Evolutionary conservation across 495 filamentous ascomycete species (phyloP).

Genomic region (Astrothelium subdiscretum): DNA sequence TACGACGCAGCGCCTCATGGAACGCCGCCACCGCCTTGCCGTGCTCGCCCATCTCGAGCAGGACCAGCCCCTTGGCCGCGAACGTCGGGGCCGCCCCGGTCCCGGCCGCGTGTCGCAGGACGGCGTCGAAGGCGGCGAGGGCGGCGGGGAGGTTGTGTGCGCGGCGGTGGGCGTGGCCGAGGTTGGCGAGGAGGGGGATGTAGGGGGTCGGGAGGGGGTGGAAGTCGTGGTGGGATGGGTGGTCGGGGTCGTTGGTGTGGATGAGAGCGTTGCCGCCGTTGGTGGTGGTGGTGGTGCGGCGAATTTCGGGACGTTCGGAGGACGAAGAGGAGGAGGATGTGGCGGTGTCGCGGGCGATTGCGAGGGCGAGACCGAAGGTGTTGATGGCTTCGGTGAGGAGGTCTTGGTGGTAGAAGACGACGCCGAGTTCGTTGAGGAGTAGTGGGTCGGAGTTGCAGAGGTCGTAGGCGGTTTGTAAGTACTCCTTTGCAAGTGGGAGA

Average conservation of each 20-base stretch:
- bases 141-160: slow-evolving; percentile 42
- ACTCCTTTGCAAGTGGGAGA: slow-evolving; percentile 90
- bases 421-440: slow-evolving; percentile 88
- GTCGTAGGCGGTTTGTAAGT: slow-evolving; percentile 73
- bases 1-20: slow-evolving; percentile 33
- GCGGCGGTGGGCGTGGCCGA: slow-evolving; percentile 77
- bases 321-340: neutral
- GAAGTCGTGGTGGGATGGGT: too few relatives aligned
- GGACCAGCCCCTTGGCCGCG: slow-evolving; percentile 49
- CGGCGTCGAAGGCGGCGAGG: slow-evolving; percentile 43
- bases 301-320: slow-evolving; percentile 6
- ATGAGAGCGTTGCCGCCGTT: neutral
- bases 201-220: slow-evolving; percentile 66
- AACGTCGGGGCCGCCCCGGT: slow-evolving; percentile 39
- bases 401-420: slow-evolving; percentile 88
- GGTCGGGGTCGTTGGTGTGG: slow-evolving; percentile 26
- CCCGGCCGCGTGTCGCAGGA: slow-evolving; percentile 49
- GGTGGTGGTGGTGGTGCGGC: slow-evolving; percentile 7
- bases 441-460: slow-evolving; percentile 73
- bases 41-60: slow-evolving; percentile 28
- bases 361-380: slow-evolving; percentile 63
- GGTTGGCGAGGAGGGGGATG: slow-evolving; percentile 76
- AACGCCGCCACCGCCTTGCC: slow-evolving; percentile 30
- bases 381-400: slow-evolving; percentile 57
- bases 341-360: slow-evolving; percentile 61